Percentiles rank a stretch among this genome's conserved stretches.
Conservation (phyloP, 768 basidiomycete species). For the Podaxis rugospora region DNA sequence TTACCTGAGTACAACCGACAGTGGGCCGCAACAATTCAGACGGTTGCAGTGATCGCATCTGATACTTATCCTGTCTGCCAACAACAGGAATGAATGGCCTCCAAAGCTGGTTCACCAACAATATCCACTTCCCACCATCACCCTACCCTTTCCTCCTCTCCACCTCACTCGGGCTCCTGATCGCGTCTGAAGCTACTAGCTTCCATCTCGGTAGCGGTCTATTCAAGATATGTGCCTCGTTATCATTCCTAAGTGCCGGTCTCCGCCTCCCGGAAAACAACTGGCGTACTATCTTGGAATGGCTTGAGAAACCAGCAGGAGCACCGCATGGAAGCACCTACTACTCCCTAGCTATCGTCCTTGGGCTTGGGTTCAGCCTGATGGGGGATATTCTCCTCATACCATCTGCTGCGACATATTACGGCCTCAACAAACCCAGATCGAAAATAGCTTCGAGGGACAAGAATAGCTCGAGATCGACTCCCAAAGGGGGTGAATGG, state of each 20-base stretch:
- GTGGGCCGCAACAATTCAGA: too few relatives aligned
- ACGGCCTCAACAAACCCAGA: neutral
- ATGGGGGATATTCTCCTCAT: constrained; percentile 22
- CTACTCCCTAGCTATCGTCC: constrained; percentile 12
- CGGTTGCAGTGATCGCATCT: too few relatives aligned
- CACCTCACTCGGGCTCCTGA: constrained; percentile 16
- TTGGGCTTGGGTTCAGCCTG: constrained; percentile 19
- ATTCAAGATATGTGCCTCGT: constrained; percentile 20
- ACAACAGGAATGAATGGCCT: neutral
- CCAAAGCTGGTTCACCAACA: neutral
- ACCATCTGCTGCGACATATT: constrained; percentile 15
- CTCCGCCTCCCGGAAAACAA: constrained; percentile 9
- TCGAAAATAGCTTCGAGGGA: neutral
- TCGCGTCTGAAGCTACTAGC: constrained; percentile 18
- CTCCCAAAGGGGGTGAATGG: neutral
- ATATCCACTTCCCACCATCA: constrained; percentile 7
- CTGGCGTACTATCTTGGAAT: neutral
- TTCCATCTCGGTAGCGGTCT: constrained; percentile 18
- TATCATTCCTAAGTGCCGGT: constrained; percentile 20
- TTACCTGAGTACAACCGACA: too few relatives aligned
- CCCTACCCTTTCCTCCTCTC: constrained; percentile 17
- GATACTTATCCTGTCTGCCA: too few relatives aligned
- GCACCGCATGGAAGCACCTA: neutral
- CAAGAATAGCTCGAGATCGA: neutral
- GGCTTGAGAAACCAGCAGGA: neutral